Base-by-base conservation (phyloP, 2,329 filamentous ascomycete species). In the Penicillium sp. region DNA sequence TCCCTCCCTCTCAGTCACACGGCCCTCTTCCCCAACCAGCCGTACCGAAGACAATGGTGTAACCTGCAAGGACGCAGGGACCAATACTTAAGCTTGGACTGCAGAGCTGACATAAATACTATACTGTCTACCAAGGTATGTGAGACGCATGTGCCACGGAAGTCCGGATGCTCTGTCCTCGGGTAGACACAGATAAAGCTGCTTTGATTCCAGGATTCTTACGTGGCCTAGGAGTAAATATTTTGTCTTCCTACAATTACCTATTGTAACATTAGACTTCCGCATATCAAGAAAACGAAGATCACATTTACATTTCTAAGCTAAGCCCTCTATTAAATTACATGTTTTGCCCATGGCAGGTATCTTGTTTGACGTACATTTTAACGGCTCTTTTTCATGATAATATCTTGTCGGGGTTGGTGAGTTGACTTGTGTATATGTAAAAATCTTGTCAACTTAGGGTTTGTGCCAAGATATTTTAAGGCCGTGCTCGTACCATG, bases 11-110 rank as follows among this genome's bases (percentile, higher is more conserved):
- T 38, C 35, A 31, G 64, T 67, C 52, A 49, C 58, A 67, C 65
- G 59, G 49, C 49, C 53, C 56, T 56, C 60, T 66, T 48, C 52
- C 47, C 53, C 44, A 41, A 35, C 36, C 53, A 53, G 55, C 45
- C 43, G 58, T 64, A 42, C 67, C 65, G 69, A 68, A 64, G 62
- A 68, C 69, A 61, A 51, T 52, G 27, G 67, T 68, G 55, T 50
- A 42, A 69, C 66, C 47, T 61, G 31, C 48, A 49, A 47, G 19
- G 48, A 65, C 57, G 66, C 67, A 70, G 65, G 65, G 66, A 65
- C 70, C 66, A 68, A 65, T 62, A 57, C 61, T 58, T 67, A 63
- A 65, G 67, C 49, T 53, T 45, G 50, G 48, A 45, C 51, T 31
- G 23, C 47, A 51, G 36, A 49, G 29, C n/a, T 36, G 39, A 19